These are phyloP conservation scores for Tricharina praecox DNA, from an alignment of 495 filamentous ascomycete species.

Conservation along the genomic window DNA sequence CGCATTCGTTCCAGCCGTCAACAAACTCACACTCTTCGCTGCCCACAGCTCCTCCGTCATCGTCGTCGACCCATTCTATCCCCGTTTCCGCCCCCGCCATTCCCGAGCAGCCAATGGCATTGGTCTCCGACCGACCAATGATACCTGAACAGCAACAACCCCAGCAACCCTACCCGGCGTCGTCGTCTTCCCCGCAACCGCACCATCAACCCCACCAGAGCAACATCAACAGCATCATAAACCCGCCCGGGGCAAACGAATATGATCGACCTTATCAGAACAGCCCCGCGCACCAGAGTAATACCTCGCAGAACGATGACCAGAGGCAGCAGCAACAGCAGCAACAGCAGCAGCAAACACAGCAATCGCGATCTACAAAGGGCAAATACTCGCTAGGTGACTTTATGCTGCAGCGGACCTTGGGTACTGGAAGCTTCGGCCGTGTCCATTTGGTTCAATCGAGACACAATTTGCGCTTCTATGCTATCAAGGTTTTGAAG, in stretches of 20 bases:
- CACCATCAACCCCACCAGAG: slow-evolving; percentile 39
- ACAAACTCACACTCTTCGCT: slow-evolving; percentile 29
- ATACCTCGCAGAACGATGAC: slow-evolving; percentile 11
- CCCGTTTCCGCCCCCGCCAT: slow-evolving; percentile 22
- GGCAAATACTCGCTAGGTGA: slow-evolving; percentile 92
- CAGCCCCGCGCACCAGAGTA: slow-evolving; percentile 5
- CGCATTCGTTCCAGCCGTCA: slow-evolving; percentile 44
- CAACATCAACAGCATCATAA: slow-evolving; percentile 55
- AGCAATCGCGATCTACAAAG: slow-evolving; percentile 54
- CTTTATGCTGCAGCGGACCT: slow-evolving; percentile 71
- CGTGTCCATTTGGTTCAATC: slow-evolving; percentile 92
- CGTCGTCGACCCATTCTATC: slow-evolving; percentile 27
- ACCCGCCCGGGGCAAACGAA: slow-evolving; percentile 40
- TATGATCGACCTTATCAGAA: slow-evolving; percentile 26
- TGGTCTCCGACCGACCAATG: slow-evolving; percentile 30
- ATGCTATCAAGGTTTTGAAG: slow-evolving; percentile 94
- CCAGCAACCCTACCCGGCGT: slow-evolving; percentile 19
- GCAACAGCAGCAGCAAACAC: slow-evolving; percentile 19
- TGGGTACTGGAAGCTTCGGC: slow-evolving; percentile 94
- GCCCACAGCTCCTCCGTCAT: slow-evolving; percentile 26
- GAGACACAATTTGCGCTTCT: slow-evolving; percentile 90
- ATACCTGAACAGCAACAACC: slow-evolving; percentile 30
- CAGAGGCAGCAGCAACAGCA: slow-evolving; percentile 8
- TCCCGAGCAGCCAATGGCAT: slow-evolving; percentile 26
- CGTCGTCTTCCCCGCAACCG: slow-evolving; percentile 29